These are phyloP conservation scores for Cryphonectria japonica DNA, from an alignment of 2,329 filamentous ascomycete genomes.

Conservation along the genomic window DNA sequence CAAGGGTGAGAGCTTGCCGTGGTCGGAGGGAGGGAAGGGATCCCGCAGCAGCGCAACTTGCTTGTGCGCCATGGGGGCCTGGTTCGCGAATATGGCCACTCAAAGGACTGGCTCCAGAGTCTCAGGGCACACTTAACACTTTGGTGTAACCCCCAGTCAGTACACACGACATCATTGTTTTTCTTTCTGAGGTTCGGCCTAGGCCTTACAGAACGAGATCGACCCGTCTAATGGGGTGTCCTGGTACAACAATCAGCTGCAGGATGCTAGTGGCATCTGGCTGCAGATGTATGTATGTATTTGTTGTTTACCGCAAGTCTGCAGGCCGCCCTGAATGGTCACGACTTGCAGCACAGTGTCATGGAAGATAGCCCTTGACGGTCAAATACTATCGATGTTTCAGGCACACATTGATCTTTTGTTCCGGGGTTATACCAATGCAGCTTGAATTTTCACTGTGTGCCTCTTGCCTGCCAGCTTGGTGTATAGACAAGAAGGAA, in stretches of 20 bases:
- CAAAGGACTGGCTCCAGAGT: background rate
- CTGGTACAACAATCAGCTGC: background rate
- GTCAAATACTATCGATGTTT: background rate
- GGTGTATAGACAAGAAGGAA: slow-evolving; percentile 5
- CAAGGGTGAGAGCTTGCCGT: background rate
- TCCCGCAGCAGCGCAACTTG: background rate
- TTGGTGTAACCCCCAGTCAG: background rate
- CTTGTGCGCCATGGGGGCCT: background rate
- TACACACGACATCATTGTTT: background rate
- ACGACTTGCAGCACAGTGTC: background rate
- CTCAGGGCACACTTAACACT: background rate
- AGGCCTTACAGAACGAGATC: background rate
- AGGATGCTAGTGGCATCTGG: background rate
- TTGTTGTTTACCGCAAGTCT: background rate
- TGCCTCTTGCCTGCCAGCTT: background rate
- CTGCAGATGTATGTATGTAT: background rate
- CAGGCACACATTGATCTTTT: background rate
- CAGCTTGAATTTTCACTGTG: background rate
- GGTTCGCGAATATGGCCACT: background rate
- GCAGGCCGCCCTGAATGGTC: background rate
- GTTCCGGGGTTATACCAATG: too few species aligned
- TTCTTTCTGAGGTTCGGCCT: background rate
- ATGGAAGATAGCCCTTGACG: background rate
- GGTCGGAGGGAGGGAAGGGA: background rate
- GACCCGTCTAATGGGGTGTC: background rate